Conservation (phyloP, 331 rosid species). For the Pyracantha coccinea region DNA sequence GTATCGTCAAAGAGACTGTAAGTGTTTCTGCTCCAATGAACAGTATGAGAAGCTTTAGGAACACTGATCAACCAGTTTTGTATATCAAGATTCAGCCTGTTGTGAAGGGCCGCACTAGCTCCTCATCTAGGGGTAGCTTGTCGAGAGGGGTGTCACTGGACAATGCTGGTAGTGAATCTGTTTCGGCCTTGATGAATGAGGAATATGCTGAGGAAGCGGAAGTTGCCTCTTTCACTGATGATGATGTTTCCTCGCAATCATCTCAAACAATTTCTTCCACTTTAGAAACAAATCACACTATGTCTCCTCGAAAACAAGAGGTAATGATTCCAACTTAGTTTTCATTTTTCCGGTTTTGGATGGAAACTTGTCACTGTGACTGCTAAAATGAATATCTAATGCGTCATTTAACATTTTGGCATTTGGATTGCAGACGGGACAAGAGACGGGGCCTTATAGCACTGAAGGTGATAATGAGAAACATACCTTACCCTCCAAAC, state of each 20-base stretch:
- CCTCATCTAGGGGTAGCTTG: constrained; percentile 41
- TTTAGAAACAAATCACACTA: constrained; percentile 26
- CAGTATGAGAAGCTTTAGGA: constrained; percentile 76
- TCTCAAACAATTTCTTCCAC: constrained; percentile 47
- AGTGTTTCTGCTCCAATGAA: constrained; percentile 54
- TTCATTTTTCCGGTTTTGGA: background rate
- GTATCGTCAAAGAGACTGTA: constrained; percentile 52
- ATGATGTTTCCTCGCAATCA: constrained; percentile 89
- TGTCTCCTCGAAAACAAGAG: constrained; percentile 46
- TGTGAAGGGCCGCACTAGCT: constrained; percentile 33
- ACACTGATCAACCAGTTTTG: constrained; percentile 70
- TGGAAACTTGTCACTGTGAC: constrained; percentile 7
- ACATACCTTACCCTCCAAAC: constrained; percentile 27
- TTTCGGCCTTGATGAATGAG: constrained; percentile 54
- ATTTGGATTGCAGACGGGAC: constrained; percentile 46
- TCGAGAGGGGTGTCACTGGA: constrained; percentile 41
- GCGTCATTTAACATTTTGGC: background rate
- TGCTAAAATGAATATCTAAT: background rate
- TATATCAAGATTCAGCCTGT: constrained; percentile 57
- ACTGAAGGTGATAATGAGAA: constrained; percentile 30
- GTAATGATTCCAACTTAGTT: constrained; percentile 24
- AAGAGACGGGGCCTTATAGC: constrained; percentile 18
- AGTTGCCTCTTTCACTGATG: constrained; percentile 64
- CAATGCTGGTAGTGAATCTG: constrained; percentile 48
- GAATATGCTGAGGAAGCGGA: constrained; percentile 80